Evolutionary conservation across 495 filamentous ascomycete genomes (phyloP).

Genomic region (Glutinoglossum americanum): DNA sequence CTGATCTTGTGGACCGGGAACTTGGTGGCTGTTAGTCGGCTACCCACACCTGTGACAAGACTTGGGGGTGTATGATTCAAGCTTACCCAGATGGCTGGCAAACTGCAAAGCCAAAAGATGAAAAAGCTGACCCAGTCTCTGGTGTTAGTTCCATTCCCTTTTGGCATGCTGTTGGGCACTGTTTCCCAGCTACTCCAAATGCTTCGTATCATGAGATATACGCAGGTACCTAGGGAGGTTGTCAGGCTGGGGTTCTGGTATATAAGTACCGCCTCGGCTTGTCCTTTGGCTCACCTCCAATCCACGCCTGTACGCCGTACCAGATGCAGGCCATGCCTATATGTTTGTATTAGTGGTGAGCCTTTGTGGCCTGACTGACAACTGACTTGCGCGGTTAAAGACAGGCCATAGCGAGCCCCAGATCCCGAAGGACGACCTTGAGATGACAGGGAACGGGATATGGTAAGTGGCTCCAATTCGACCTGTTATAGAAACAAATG

Average conservation of each 20-base stretch:
- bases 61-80: neutral
- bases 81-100: conserved; percentile 56
- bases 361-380: conserved; percentile 27
- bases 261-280: neutral
- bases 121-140: conserved; percentile 61
- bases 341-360: neutral
- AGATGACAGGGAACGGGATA: conserved; percentile 19
- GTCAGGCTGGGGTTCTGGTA: neutral
- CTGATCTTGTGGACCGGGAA: conserved; percentile 53
- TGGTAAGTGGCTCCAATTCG: conserved; percentile 35
- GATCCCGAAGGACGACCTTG: conserved; percentile 18
- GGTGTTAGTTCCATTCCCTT: conserved; percentile 48
- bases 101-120: conserved; percentile 57
- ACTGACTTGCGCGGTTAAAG: conserved; percentile 49
- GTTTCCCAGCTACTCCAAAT: conserved; percentile 10
- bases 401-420: conserved; percentile 55
- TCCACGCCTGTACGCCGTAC: conserved; percentile 78
- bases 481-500: conserved; percentile 57
- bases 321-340: conserved; percentile 37
- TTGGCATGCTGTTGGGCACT: conserved; percentile 45
- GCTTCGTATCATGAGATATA: conserved; percentile 54
- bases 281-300: conserved; percentile 32
- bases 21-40: conserved; percentile 11
- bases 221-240: conserved; percentile 33
- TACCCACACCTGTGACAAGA: neutral